Evolutionary conservation across 2,329 filamentous ascomycete species (phyloP).

Genomic region (Apiospora phragmitis): DNA sequence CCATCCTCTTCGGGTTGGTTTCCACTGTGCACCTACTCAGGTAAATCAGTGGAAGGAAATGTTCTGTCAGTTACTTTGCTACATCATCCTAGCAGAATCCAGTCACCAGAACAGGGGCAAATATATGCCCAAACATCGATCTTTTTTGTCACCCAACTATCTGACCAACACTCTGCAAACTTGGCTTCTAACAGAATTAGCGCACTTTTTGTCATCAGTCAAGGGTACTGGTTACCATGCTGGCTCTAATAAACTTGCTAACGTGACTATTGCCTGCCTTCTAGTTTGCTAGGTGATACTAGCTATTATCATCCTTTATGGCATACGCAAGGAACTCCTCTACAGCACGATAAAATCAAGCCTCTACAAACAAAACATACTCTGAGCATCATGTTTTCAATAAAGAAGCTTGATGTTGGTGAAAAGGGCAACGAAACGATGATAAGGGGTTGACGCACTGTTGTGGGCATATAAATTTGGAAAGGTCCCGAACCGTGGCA

Average conservation of each 20-base stretch:
- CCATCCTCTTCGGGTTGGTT: no score
- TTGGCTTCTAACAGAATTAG: not conserved
- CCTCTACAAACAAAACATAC: not conserved
- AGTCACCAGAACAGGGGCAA: not conserved
- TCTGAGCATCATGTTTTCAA: not conserved
- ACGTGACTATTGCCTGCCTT: not conserved
- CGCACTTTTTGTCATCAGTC: not conserved
- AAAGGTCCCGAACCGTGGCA: not conserved
- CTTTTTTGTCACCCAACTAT: not conserved
- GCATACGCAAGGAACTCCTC: not conserved
- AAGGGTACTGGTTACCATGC: not conserved
- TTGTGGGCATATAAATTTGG: not conserved
- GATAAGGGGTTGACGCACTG: not conserved
- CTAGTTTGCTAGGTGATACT: not conserved
- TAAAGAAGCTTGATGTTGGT: not conserved
- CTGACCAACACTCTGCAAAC: not conserved
- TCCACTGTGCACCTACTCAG: not conserved
- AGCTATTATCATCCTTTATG: not conserved
- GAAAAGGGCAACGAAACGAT: not conserved
- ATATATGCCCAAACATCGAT: not conserved
- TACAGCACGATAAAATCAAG: not conserved
- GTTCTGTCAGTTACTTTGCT: not conserved
- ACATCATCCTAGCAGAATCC: not conserved
- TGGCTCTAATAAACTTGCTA: not conserved
- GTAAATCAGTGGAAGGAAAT: not conserved